Percentiles rank a stretch among this genome's conserved stretches.
Evolutionary conservation across 1,284 basidiomycete species (phyloP).

Genomic region (Sparassis latifolia): DNA sequence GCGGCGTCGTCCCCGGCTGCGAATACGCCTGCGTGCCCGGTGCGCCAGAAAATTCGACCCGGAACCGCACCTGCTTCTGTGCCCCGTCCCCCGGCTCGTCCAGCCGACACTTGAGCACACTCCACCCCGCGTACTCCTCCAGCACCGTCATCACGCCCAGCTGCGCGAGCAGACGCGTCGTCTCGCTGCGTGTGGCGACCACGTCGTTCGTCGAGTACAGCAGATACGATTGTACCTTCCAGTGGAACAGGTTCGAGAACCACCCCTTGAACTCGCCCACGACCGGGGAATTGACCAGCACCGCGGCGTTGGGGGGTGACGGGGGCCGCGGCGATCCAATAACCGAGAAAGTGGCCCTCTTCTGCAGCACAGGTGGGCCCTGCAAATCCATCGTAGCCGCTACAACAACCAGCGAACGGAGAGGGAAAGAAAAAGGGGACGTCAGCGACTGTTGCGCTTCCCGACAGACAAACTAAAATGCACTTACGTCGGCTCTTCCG

Average conservation of each 20-base stretch:
- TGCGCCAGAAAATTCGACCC: slow-evolving; percentile 54
- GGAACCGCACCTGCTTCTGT: slow-evolving; percentile 54
- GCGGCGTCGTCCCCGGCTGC: slow-evolving; percentile 12
- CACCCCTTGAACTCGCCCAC: slow-evolving; percentile 79
- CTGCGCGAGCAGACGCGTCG: slow-evolving; percentile 57
- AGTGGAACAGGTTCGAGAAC: slow-evolving; percentile 77
- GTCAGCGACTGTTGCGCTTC: neutral
- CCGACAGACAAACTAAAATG: neutral
- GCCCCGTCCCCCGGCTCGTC: slow-evolving; percentile 49
- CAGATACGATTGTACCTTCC: slow-evolving; percentile 61
- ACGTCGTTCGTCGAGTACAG: slow-evolving; percentile 66
- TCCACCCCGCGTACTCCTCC: slow-evolving; percentile 41
- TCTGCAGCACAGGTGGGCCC: slow-evolving; percentile 17
- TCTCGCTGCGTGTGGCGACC: slow-evolving; percentile 56
- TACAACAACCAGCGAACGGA: slow-evolving; percentile 12
- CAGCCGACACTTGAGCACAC: slow-evolving; percentile 56
- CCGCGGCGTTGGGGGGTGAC: slow-evolving; percentile 17
- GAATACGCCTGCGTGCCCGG: slow-evolving; percentile 24
- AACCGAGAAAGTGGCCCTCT: slow-evolving; percentile 31
- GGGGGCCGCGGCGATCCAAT: slow-evolving; percentile 27
- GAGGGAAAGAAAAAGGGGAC: neutral
- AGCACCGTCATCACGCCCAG: slow-evolving; percentile 56
- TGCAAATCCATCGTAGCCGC: slow-evolving; percentile 32
- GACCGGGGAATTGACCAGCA: slow-evolving; percentile 38
- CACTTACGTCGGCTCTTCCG: slow-evolving; percentile 49